Percentiles rank a stretch among this genome's conserved stretches.
Conservation (phyloP, 2,329 filamentous ascomycete species). For the Pleomassaria siparia region DNA sequence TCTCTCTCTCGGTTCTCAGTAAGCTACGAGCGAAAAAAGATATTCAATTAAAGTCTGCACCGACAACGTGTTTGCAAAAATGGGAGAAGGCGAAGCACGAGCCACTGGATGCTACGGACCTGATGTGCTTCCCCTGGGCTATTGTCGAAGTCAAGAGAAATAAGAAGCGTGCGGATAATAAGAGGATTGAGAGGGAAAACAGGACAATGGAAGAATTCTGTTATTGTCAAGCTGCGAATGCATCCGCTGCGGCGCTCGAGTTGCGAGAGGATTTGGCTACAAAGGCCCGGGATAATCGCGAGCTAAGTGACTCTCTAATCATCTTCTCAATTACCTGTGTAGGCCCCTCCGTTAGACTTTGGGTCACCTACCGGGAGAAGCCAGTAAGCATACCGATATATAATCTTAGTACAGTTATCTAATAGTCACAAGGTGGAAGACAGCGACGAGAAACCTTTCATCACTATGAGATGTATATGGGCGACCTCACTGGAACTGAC, state of each 20-base stretch:
- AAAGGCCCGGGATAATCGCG: background rate
- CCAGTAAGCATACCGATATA: too few relatives aligned
- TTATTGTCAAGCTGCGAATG: constrained; percentile 21
- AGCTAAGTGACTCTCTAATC: constrained; percentile 4
- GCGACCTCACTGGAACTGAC: constrained; percentile 16
- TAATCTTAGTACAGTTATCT: too few relatives aligned
- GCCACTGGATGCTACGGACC: constrained; percentile 4
- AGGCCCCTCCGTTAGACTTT: constrained; percentile 16
- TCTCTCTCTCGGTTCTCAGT: constrained; percentile 9
- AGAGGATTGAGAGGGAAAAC: background rate
- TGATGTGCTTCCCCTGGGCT: constrained; percentile 19
- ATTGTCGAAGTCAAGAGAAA: constrained; percentile 13
- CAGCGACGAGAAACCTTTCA: background rate
- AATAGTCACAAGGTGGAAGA: too few relatives aligned
- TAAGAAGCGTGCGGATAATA: background rate
- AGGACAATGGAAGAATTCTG: constrained; percentile 7
- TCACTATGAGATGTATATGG: constrained; percentile 18
- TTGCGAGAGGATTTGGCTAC: constrained; percentile 10
- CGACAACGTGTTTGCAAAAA: constrained; percentile 5
- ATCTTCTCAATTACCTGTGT: constrained; percentile 18
- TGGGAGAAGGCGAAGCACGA: background rate
- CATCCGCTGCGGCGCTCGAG: constrained; percentile 12
- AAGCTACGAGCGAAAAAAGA: constrained; percentile 5
- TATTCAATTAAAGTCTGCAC: constrained; percentile 5
- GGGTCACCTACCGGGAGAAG: constrained; percentile 12